These are phyloP conservation scores for Penicillium sp. DNA, from an alignment of 2,329 filamentous ascomycete species.

Conservation along the genomic window DNA sequence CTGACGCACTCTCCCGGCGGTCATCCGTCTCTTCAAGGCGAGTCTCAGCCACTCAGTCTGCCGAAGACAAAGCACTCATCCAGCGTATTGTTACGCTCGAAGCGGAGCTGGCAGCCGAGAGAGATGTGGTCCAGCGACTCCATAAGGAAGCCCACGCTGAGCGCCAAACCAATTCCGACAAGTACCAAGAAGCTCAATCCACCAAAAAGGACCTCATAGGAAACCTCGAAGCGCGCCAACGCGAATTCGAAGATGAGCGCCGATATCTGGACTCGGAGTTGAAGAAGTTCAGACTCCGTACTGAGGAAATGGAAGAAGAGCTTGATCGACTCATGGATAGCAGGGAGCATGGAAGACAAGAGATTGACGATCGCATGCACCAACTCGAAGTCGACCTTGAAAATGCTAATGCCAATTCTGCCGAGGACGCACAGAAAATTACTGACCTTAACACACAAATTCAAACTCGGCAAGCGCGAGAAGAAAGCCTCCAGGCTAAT, in stretches of 20 bases:
- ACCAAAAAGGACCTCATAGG: conserved; percentile 92
- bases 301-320: conserved; percentile 90
- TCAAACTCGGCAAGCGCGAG: conserved; percentile 55
- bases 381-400: conserved; percentile 70
- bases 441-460: conserved; percentile 56
- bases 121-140: conserved; percentile 62
- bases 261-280: conserved; percentile 80
- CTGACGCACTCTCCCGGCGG: conserved; percentile 50
- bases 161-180: conserved; percentile 61
- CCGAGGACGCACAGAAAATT: conserved; percentile 42
- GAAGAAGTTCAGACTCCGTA: conserved; percentile 67
- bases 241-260: conserved; percentile 81
- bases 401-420: conserved; percentile 50
- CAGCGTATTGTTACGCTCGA: conserved; percentile 69
- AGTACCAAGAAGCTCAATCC: conserved; percentile 79
- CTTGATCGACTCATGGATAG: conserved; percentile 81
- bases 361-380: conserved; percentile 66
- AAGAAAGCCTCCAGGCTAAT: conserved; percentile 31
- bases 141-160: conserved; percentile 67
- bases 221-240: conserved; percentile 89
- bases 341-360: conserved; percentile 74
- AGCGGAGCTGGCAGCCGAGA: conserved; percentile 71
- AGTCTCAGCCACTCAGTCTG: conserved; percentile 58
- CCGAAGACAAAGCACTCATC: conserved; percentile 60
- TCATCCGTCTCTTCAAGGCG: conserved; percentile 62